phyloP scores from a whole-genome alignment of 768 basidiomycete species.

The Cystobasidium tubakii region DNA sequence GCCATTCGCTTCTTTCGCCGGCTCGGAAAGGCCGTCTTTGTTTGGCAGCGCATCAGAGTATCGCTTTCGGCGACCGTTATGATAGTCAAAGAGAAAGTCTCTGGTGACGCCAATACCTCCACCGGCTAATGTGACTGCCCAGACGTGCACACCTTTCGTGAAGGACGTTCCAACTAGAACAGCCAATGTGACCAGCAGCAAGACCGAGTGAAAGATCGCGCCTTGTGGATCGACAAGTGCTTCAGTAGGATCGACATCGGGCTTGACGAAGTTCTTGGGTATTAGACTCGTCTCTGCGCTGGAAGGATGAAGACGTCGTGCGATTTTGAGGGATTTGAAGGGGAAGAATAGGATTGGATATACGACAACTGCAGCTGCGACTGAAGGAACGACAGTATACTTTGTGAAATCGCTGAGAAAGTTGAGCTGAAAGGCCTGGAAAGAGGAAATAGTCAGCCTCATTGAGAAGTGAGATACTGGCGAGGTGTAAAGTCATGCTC shows the following conservation, averaged over 20 bases:
- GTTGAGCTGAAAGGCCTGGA: slow-evolving; percentile 44
- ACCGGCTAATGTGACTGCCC: slow-evolving; percentile 77
- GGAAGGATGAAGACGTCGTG: slow-evolving; percentile 9
- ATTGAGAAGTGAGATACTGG: background rate
- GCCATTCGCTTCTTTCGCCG: background rate
- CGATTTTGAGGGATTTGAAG: slow-evolving; percentile 50
- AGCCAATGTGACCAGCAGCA: slow-evolving; percentile 65
- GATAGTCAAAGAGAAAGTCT: slow-evolving; percentile 54
- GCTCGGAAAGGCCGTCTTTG: background rate
- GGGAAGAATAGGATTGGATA: slow-evolving; percentile 53
- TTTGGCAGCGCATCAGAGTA: background rate
- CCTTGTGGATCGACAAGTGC: slow-evolving; percentile 69
- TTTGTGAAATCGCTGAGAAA: slow-evolving; percentile 45
- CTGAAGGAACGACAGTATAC: slow-evolving; percentile 64
- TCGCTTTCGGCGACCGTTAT: background rate
- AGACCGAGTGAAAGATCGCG: slow-evolving; percentile 64
- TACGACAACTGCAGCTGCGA: slow-evolving; percentile 59
- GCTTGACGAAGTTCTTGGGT: slow-evolving; percentile 41
- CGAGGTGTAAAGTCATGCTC: background rate
- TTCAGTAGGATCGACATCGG: slow-evolving; percentile 54
- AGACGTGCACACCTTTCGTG: slow-evolving; percentile 60
- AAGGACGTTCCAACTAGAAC: slow-evolving; percentile 69
- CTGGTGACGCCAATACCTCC: slow-evolving; percentile 65
- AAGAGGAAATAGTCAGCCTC: background rate
- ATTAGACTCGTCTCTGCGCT: slow-evolving; percentile 33